phyloP scores from a whole-genome alignment of 2,329 filamentous ascomycete species.

The Purpureocillium takamizusanense region DNA sequence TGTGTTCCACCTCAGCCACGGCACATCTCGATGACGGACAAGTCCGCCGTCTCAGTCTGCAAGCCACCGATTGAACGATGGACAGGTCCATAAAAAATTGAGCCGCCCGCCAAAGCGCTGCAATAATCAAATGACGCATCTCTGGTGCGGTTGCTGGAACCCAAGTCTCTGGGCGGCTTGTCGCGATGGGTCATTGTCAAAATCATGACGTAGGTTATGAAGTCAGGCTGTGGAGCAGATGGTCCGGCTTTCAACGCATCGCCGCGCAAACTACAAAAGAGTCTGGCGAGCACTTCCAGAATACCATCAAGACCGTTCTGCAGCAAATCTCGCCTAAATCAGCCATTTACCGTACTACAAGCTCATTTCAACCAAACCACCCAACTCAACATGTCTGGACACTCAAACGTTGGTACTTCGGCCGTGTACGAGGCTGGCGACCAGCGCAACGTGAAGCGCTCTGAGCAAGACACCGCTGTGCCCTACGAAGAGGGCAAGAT shows the following conservation, averaged over 20 bases:
- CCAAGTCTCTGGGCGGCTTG: neutral
- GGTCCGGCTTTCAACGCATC: conserved; percentile 4
- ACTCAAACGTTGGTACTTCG: conserved; percentile 58
- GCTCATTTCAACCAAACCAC: too few species aligned
- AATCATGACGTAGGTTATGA: conserved; percentile 20
- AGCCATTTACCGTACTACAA: too few species aligned
- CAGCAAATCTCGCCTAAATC: too few species aligned
- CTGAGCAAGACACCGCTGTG: conserved; percentile 38
- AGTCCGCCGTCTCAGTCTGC: too few species aligned
- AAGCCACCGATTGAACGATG: neutral
- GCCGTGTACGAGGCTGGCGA: conserved; percentile 68
- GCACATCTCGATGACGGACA: neutral
- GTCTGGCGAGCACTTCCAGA: too few species aligned
- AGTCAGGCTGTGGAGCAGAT: conserved; percentile 15
- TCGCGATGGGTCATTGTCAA: neutral
- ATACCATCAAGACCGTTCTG: too few species aligned
- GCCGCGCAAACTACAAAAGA: conserved; percentile 3
- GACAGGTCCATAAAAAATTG: neutral
- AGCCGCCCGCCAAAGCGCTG: too few species aligned
- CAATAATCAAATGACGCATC: neutral
- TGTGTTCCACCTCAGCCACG: too few species aligned
- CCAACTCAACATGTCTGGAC: conserved; percentile 21
- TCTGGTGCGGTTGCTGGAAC: neutral
- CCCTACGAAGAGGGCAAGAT: conserved; percentile 65
- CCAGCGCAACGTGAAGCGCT: conserved; percentile 56